Evolutionary conservation across 176 grass and related monocot genomes (phyloP), one percentile per base, ranked within the genome.

Genomic region (Oryza rufipogon): DNA sequence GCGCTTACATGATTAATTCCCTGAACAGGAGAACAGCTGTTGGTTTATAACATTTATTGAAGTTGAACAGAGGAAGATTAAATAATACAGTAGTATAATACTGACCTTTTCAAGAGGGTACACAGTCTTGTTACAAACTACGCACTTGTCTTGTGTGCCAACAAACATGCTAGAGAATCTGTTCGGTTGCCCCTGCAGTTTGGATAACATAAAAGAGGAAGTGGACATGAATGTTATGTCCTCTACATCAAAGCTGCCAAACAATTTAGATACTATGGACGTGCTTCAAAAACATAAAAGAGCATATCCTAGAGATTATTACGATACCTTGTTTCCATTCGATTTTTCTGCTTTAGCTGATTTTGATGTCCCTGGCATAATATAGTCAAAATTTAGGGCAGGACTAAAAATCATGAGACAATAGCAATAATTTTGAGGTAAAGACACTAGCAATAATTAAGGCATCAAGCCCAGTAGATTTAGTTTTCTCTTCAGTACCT

Each of bases 101-200:
- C 85, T 34, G 3, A 96, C 97, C 97, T 94, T 99, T 79, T 99
- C 93, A 82, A 99, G 78, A 52, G 91, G 93, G 78, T 99, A 96
- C 12, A 96, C 97, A 39, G 91, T 99, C 89, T 96, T 99, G 49
- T 83, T 94, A 79, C 97, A 99, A 74, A 89, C 90, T 22, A 94
- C 76, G 6, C 93, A 99, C 79, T 99, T 96, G n/a, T 99, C 97
- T 77, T 94, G 93, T 16, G 97, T 99, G 9, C 97, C 97, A 0
- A 90, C 83, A 82, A 99, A 99, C 84, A 99, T 88, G 72, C 84
- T 92, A 73, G 91, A 93, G 64, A 94, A 93, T 90, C 84, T 92
- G 39, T 84, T 95, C 86, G 81, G 79, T 41, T 82, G 85, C 22
- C 76, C 90, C 93, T 95, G 83, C 60, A 90, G 4, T 17, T 81